phyloP scores from a whole-genome alignment of 345 rosid species.

The Euphorbia peplus region DNA sequence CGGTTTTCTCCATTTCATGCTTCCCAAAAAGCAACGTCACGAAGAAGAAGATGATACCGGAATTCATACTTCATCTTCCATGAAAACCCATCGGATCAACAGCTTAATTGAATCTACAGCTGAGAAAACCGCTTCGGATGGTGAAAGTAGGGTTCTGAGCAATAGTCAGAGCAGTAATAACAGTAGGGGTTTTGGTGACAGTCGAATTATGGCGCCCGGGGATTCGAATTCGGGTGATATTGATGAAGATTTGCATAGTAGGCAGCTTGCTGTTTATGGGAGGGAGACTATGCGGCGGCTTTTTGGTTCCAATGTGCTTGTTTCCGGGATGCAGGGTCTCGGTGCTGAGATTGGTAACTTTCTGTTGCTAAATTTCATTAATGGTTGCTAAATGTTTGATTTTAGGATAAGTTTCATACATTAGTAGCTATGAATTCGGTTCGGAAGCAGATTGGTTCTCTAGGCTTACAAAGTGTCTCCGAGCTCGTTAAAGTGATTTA shows the following conservation, averaged over 20 bases:
- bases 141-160: constrained; percentile 15
- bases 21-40: constrained; percentile 64
- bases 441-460: too few relatives aligned
- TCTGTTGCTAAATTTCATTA: neutral
- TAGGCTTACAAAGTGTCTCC: too few relatives aligned
- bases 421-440: too few relatives aligned
- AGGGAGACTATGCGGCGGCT: constrained; percentile 97
- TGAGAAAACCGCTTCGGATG: constrained; percentile 15
- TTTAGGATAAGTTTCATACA: too few relatives aligned
- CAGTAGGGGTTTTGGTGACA: constrained; percentile 10
- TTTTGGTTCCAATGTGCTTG: constrained; percentile 80
- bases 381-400: neutral
- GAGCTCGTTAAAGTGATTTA: too few relatives aligned
- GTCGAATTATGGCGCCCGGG: constrained; percentile 65
- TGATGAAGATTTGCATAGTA: constrained; percentile 97
- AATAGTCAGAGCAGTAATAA: constrained; percentile 18
- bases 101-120: constrained; percentile 25
- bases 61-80: constrained; percentile 31
- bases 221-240: constrained; percentile 66
- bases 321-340: constrained; percentile 92
- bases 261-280: constrained; percentile 99
- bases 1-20: constrained; percentile 84
- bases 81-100: constrained; percentile 60
- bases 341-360: constrained; percentile 90
- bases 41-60: too few relatives aligned